Evolutionary conservation across 2,329 filamentous ascomycete species (phyloP).

Genomic region (Calonectria crousiana): DNA sequence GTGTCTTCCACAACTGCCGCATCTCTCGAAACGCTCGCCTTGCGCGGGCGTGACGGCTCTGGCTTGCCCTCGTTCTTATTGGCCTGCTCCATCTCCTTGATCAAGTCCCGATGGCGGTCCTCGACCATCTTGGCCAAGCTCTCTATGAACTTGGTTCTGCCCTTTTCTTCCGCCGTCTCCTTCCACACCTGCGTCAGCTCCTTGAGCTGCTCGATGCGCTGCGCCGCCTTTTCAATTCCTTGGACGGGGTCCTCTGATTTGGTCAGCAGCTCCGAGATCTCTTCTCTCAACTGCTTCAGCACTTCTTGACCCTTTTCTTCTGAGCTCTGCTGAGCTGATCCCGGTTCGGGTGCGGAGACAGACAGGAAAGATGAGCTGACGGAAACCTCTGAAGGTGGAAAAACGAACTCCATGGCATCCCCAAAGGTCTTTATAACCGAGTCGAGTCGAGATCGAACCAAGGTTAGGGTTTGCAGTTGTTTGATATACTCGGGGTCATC

Average conservation of each 20-base stretch:
- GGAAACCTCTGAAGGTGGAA: conserved; percentile 88
- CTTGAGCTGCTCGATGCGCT: conserved; percentile 81
- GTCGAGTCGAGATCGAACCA: conserved; percentile 87
- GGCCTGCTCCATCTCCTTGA: conserved; percentile 63
- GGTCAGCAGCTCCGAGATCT: conserved; percentile 77
- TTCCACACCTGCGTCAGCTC: conserved; percentile 87
- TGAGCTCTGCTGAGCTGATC: conserved; percentile 71
- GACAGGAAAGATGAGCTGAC: conserved; percentile 89
- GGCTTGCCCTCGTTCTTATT: conserved; percentile 50
- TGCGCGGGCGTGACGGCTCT: conserved; percentile 51
- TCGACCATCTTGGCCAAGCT: conserved; percentile 84
- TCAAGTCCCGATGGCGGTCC: conserved; percentile 71
- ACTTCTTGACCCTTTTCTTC: conserved; percentile 91
- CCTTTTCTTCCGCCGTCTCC: conserved; percentile 95
- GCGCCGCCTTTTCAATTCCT: conserved; percentile 80
- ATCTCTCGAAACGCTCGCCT: conserved; percentile 49
- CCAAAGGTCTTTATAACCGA: conserved; percentile 92
- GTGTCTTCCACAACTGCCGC: conserved; percentile 52
- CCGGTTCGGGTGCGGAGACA: conserved; percentile 86
- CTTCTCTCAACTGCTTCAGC: conserved; percentile 75
- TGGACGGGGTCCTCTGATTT: conserved; percentile 67
- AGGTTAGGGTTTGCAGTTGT: conserved; percentile 84
- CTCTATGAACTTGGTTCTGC: conserved; percentile 84
- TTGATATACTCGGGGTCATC: conserved; percentile 77
- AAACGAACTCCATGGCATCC: conserved; percentile 94